Percentiles rank a stretch among this genome's conserved stretches.
phyloP scores from a whole-genome alignment of 208 protist species.

The Crithidia thermophila region DNA sequence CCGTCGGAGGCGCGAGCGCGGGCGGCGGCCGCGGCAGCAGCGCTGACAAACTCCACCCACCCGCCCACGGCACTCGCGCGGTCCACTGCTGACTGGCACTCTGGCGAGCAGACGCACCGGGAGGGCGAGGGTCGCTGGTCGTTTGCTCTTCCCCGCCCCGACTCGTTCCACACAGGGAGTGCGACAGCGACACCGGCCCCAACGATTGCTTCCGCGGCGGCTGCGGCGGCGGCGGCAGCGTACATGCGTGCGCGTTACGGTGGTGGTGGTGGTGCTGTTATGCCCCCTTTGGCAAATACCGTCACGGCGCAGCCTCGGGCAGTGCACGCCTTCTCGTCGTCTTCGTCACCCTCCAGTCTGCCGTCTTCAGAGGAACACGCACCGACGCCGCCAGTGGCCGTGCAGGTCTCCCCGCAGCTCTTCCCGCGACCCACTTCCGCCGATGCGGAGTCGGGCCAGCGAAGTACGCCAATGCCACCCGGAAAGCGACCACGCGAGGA shows the following conservation, averaged over 20 bases:
- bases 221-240: background rate
- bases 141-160: constrained; percentile 4
- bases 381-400: no score
- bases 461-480: no score
- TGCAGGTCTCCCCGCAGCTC: no score
- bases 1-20: background rate
- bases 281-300: background rate
- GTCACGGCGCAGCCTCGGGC: background rate
- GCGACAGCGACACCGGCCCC: no score
- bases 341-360: no score
- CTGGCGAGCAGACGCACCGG: background rate
- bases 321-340: no score
- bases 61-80: background rate
- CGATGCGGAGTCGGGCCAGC: no score
- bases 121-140: background rate
- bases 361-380: no score
- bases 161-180: background rate
- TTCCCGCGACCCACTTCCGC: no score
- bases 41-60: background rate
- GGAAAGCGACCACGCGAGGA: no score
- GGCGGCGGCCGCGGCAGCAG: background rate
- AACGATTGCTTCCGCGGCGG: no score
- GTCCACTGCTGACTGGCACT: no score
- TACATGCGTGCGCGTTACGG: background rate
- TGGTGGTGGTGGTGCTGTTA: background rate